Base-by-base conservation (phyloP, 2,329 filamentous ascomycete species). In the Fusarium sp. region DNA sequence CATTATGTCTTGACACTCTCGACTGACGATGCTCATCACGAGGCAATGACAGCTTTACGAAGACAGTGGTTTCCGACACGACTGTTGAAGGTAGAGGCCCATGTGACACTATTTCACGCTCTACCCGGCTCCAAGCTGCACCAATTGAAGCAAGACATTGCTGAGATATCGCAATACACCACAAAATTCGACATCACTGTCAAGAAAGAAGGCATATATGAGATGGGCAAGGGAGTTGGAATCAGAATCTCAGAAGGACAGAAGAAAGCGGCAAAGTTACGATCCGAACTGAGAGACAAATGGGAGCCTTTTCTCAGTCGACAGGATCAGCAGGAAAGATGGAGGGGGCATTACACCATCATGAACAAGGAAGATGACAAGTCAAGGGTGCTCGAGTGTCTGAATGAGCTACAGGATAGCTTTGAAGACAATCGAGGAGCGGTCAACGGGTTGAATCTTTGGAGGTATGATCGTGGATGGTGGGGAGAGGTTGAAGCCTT, bases 361-460 rank as follows among this genome's bases (percentile, higher is more conserved):
- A 75, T 75, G 72, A 75, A 75, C 20, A 75, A 75, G 33, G 69
- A 75, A 38, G 54, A 68, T 45, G 54, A 75, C n/a, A 61, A 66
- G n/a, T 58, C 63, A 20, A 74, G 58, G 47, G 47, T 73, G 12
- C 22, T 20, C 1, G 58, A 65, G 27, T 75, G 72, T 15, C 1
- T 75, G 11, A 25, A 20, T 0, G 64, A 54, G 15, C 27, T 75
- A 2, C 61, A 56, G 30, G 47, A 65, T 12, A 47, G 58, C 0
- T 63, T 66, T 22, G 30, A 38, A 20, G 50, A 64, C 9, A 70
- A 64, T 6, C 56, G 14, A 4, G 72, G 72, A 4, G 59, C 27
- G 4, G 72, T 66, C 2, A 59, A 71, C 11, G 72, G 72, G 1
- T 35, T 75, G 12, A 54, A 45, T 17, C 57, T 75, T 4, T 75